Conservation (phyloP, 768 basidiomycete species). For the Pulveroboletus sp. region DNA sequence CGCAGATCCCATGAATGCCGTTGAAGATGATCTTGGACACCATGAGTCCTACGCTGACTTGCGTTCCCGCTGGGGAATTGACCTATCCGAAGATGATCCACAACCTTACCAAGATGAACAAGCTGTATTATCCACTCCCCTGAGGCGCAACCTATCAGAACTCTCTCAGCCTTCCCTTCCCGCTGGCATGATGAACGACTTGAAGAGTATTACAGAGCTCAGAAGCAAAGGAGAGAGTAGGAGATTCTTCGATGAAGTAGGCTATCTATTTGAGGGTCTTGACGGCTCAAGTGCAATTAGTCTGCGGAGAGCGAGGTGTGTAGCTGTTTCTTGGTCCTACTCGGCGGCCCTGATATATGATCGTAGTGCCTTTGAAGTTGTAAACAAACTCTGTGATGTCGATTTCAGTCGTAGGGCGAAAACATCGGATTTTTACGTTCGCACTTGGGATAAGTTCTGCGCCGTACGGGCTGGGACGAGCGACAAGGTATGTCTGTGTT, state of each 20-base stretch:
- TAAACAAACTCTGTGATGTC: constrained; percentile 63
- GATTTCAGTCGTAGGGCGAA: constrained; percentile 80
- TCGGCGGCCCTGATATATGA: not conserved
- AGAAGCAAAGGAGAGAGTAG: constrained; percentile 76
- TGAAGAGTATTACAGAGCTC: constrained; percentile 78
- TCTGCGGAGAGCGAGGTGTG: constrained; percentile 65
- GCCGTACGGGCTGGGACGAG: constrained; percentile 54
- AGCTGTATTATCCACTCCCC: not conserved
- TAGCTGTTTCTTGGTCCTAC: not conserved
- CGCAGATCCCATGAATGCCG: constrained; percentile 23
- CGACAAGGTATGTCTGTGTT: constrained; percentile 47
- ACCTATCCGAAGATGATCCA: constrained; percentile 71
- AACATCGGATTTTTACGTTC: constrained; percentile 64
- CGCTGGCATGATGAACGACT: constrained; percentile 61
- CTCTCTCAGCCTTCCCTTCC: constrained; percentile 35
- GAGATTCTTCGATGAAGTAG: constrained; percentile 78
- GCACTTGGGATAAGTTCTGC: constrained; percentile 64
- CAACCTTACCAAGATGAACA: constrained; percentile 27
- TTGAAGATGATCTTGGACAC: constrained; percentile 46
- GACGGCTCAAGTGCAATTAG: constrained; percentile 46
- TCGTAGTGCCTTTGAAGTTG: constrained; percentile 68
- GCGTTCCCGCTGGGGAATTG: constrained; percentile 77
- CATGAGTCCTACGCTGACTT: constrained; percentile 76
- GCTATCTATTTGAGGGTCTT: constrained; percentile 81
- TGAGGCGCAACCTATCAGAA: constrained; percentile 25